phyloP scores from a whole-genome alignment of 495 filamentous ascomycete genomes.

The Penicillium longicatenatum region DNA sequence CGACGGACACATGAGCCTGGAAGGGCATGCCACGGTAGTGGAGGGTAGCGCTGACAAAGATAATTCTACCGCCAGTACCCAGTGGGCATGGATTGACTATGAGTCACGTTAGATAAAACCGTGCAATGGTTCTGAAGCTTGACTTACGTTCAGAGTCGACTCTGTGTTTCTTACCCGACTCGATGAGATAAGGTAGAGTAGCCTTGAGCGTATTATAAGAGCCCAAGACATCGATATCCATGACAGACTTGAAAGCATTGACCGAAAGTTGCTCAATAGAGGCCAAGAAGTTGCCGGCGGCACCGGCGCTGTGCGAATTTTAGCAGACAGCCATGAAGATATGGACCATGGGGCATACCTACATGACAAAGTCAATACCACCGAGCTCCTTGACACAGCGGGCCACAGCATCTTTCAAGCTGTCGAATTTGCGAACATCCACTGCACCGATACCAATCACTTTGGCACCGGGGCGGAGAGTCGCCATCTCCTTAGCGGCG shows the following conservation, averaged over 20 bases:
- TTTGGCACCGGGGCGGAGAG: slow-evolving; percentile 71
- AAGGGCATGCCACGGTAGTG: slow-evolving; percentile 84
- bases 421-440: slow-evolving; percentile 77
- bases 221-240: slow-evolving; percentile 93
- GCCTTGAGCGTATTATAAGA: slow-evolving; percentile 96
- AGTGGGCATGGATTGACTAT: slow-evolving; percentile 38
- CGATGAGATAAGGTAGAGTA: slow-evolving; percentile 73
- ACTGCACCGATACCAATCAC: slow-evolving; percentile 83
- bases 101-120: background rate
- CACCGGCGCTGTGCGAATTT: slow-evolving; percentile 68
- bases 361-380: slow-evolving; percentile 93
- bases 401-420: slow-evolving; percentile 71
- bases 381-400: slow-evolving; percentile 80
- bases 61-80: slow-evolving; percentile 78
- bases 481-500: slow-evolving; percentile 77
- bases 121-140: background rate
- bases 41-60: slow-evolving; percentile 86
- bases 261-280: slow-evolving; percentile 76
- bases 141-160: slow-evolving; percentile 50
- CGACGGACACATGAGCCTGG: slow-evolving; percentile 83
- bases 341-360: slow-evolving; percentile 24
- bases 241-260: slow-evolving; percentile 93
- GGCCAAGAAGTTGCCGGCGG: slow-evolving; percentile 94
- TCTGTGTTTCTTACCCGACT: slow-evolving; percentile 65
- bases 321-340: slow-evolving; percentile 6